These are phyloP conservation scores for Pachysolen tannophilus DNA, from an alignment of 805 yeast genomes.

Conservation along the genomic window DNA sequence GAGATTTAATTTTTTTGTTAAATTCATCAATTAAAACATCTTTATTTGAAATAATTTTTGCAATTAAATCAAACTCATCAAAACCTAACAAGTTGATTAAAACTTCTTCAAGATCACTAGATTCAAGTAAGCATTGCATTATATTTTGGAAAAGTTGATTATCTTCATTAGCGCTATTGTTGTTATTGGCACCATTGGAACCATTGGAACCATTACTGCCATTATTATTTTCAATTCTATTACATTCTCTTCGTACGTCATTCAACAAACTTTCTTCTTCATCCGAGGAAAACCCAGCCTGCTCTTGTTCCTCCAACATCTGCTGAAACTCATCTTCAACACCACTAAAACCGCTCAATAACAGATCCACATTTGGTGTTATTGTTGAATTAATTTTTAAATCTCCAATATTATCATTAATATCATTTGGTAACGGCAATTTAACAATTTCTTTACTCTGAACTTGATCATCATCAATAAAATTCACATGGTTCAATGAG, in stretches of 20 bases:
- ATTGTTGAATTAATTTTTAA: conserved; percentile 17
- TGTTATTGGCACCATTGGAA: too few relatives aligned
- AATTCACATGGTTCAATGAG: conserved; percentile 26
- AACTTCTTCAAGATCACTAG: conserved; percentile 41
- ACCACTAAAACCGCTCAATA: conserved; percentile 24
- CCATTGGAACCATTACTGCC: too few relatives aligned
- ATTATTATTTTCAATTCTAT: conserved; percentile 17
- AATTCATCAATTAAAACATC: conserved; percentile 19
- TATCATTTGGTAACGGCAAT: conserved; percentile 19
- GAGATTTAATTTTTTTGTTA: conserved; percentile 10
- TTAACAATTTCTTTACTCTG: conserved; percentile 3
- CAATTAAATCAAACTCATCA: conserved; percentile 76
- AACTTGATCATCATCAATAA: conserved; percentile 16
- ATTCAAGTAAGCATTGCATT: conserved; percentile 23
- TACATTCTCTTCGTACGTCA: conserved; percentile 24
- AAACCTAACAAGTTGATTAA: conserved; percentile 79
- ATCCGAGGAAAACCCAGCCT: conserved; percentile 2
- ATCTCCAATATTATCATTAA: conserved; percentile 22
- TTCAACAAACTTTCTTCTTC: conserved; percentile 9
- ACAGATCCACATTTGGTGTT: conserved; percentile 15
- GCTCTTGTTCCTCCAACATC: conserved; percentile 9
- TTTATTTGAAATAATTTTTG: conserved; percentile 47
- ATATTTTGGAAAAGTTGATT: conserved; percentile 21
- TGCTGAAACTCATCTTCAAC: conserved; percentile 17
- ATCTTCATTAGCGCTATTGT: conserved; percentile 10